Base-by-base conservation (phyloP, 1,284 basidiomycete species). In the Sphaerobolus stellatus region DNA sequence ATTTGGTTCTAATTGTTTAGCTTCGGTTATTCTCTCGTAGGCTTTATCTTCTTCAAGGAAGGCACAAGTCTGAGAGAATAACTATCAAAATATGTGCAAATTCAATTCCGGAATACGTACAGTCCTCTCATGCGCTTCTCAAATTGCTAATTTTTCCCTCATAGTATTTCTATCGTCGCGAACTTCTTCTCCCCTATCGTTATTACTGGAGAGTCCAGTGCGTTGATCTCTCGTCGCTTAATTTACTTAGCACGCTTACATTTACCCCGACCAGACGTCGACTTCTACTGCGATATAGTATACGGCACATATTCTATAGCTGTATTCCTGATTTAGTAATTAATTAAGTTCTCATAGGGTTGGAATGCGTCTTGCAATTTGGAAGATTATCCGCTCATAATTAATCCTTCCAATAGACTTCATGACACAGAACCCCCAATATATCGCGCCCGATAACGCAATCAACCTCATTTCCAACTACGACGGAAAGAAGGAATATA, bases 161-260 rank as follows among this genome's bases (percentile, higher is more conserved):
- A 18, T 11, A 88, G 84, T 89, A 83, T 71, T 90, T 92, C 73
- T 93, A 84, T 72, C 76, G 80, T 36, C 91, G 94, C 63, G 83
- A 86, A 51, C 69, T 91, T 7, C 71, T 92, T 22, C 74, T 79
- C 52, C 75, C 80, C 29, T 90, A 87, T 66, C 83, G 88, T 51
- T 94, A 90, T 72, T 94, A 94, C 70, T 94, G 92, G 92, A 76
- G 86, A 64, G 84, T 92, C 68, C 79, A 83, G 79, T 74, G 52
- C 62, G 69, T 18, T n/a, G 38, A 33, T n/a, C n/a, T 34, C 31
- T 22, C 25, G 33, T 11, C n/a, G 22, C 65, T 22, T 49, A 68
- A 18, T 44, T 68, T 62, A 61, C 61, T 52, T 66, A 63, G 43
- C 46, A 44, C 48, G 24, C 70, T 58, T n/a, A n/a, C n/a, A 45